Evolutionary conservation across 208 protist genomes (phyloP).

Genomic region (Leishmania lainsoni): DNA sequence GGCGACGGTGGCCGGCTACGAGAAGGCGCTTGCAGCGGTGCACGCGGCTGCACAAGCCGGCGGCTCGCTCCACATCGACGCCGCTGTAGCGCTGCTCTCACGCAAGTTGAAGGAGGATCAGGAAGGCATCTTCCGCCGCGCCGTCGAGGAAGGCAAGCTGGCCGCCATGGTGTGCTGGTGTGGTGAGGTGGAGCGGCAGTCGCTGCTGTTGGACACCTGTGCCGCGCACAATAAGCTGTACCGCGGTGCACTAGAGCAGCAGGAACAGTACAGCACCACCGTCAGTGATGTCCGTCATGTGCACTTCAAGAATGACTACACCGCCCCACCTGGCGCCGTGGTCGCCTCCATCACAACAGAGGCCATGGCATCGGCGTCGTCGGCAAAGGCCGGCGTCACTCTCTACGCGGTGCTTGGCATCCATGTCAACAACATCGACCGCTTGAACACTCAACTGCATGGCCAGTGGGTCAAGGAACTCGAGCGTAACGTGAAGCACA

Average conservation of each 20-base stretch:
- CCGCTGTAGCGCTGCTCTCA: slow-evolving; percentile 66
- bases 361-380: neutral
- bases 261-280: slow-evolving; percentile 1
- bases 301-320: slow-evolving; percentile 24
- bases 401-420: slow-evolving; percentile 75
- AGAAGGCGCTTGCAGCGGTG: slow-evolving; percentile 2
- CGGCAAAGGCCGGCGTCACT: slow-evolving; percentile 14
- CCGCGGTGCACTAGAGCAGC: slow-evolving; percentile 6
- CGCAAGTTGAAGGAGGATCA: slow-evolving; percentile 60
- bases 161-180: slow-evolving; percentile 68
- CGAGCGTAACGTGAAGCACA: slow-evolving; percentile 38
- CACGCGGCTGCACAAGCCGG: neutral
- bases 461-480: slow-evolving; percentile 73
- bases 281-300: slow-evolving; percentile 15
- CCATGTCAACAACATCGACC: slow-evolving; percentile 82
- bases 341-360: slow-evolving; percentile 4
- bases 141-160: slow-evolving; percentile 48
- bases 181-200: slow-evolving; percentile 71
- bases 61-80: slow-evolving; percentile 41
- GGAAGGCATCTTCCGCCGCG: slow-evolving; percentile 55
- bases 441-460: slow-evolving; percentile 66
- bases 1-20: neutral
- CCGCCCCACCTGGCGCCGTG: slow-evolving; percentile 9
- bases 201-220: slow-evolving; percentile 61
- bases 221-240: slow-evolving; percentile 53